Base-by-base conservation (phyloP, 2,329 filamentous ascomycete species). In the Fusarium begoniae region DNA sequence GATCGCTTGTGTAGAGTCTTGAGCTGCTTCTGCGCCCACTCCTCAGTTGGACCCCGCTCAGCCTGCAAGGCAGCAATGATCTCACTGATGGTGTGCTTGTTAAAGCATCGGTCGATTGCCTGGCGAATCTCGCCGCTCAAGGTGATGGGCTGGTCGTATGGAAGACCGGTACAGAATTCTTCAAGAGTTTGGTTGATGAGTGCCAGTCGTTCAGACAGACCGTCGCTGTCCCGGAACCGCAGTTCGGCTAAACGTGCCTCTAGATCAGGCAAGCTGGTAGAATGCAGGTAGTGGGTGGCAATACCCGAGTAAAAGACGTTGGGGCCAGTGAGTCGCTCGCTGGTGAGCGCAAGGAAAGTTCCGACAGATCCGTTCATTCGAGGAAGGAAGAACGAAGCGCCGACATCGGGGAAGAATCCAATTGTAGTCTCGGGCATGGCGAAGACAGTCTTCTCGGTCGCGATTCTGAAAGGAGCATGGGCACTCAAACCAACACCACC, bases 341-440 rank as follows among this genome's bases (percentile, higher is more conserved):
- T 96, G 13, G 96, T 99, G 73, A 99, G 87, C 26, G 95, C 96
- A 48, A 99, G 91, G 83, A 98, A 99, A 26, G 94, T 98, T 65
- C 96, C 96, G 63, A 97, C 84, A 67, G 91, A 87, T 56, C 96
- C 96, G 78, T 97, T 91, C 87, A 99, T 91, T 72, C 95, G 90
- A 22, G 96, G 94, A 61, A 99, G 87, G 87, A 98, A 98, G 87
- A 98, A 99, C 17, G 94, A 97, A 38, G 93, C 97, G 70, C 96
- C 96, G 55, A 99, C 96, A 80, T 99, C 97, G 12, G 97, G 96
- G 88, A 99, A 99, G 87, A 98, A 98, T 44, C 96, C 96, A 80
- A 99, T 99, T 14, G 91, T 97, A 8, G 96, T 99, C 85, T 99
- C 96, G 37, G 96, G 96, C 96, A 99, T 99, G 77, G 97, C 95